These are phyloP conservation scores for Malus fusca DNA, from an alignment of 306 rosid genomes.

Conservation along the genomic window DNA sequence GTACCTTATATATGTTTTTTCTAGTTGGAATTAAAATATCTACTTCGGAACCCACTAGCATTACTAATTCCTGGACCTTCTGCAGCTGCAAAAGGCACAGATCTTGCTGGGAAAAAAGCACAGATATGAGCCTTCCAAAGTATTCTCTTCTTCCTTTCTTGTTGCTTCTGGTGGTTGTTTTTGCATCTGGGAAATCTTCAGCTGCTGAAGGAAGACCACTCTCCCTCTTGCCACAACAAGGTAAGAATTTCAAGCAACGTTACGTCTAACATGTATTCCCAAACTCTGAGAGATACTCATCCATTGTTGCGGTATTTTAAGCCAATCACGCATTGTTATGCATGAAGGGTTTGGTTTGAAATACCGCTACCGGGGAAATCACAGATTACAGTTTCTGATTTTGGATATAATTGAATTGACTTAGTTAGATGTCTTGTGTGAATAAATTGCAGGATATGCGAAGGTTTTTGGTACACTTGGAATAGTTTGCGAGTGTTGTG, in stretches of 20 bases:
- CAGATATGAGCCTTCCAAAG: conserved; percentile 7
- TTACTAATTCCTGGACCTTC: neutral
- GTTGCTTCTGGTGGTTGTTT: conserved; percentile 10
- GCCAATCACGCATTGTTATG: neutral
- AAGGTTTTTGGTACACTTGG: conserved; percentile 25
- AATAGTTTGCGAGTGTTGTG: conserved; percentile 37
- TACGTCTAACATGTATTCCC: neutral
- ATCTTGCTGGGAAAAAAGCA: neutral
- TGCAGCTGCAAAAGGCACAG: neutral
- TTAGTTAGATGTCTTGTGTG: neutral
- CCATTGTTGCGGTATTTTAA: too few species aligned
- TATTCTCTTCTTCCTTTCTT: conserved; percentile 7
- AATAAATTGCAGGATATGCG: conserved; percentile 9
- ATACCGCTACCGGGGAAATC: neutral
- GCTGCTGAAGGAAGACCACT: conserved; percentile 24
- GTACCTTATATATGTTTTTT: neutral
- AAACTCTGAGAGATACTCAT: neutral
- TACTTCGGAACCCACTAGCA: neutral
- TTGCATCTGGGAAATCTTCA: conserved; percentile 10
- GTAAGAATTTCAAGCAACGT: conserved; percentile 2
- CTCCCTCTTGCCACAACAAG: conserved; percentile 12
- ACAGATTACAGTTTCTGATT: neutral
- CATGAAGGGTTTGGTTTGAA: neutral
- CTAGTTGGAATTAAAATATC: neutral
- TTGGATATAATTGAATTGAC: neutral